A percentile compares a stretch with the other conserved stretches of the same genome.
phyloP scores from a whole-genome alignment of 2,329 filamentous ascomycete genomes.

The Phaeoacremonium minimum region DNA sequence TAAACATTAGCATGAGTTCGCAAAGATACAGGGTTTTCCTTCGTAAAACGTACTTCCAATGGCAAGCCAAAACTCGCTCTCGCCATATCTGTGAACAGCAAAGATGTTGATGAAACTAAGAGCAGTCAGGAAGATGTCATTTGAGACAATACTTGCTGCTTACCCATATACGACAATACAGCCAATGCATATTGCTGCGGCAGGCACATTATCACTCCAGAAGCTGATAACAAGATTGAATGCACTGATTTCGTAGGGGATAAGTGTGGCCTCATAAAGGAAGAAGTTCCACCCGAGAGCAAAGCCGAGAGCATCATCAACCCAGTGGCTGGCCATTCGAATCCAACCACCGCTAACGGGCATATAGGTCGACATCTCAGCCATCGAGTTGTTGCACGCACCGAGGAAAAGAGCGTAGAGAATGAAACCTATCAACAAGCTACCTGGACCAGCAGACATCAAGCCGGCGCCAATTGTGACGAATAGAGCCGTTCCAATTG shows the following conservation, averaged over 20 bases:
- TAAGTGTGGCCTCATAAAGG: constrained; percentile 30
- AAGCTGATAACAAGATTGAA: constrained; percentile 34
- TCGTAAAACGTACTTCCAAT: constrained; percentile 39
- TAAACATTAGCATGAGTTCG: background rate
- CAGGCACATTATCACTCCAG: constrained; percentile 38
- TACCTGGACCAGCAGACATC: constrained; percentile 34
- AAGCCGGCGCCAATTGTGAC: constrained; percentile 56
- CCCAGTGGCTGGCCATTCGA: constrained; percentile 59
- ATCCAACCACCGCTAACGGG: constrained; percentile 61
- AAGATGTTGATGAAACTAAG: constrained; percentile 55
- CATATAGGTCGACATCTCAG: constrained; percentile 61
- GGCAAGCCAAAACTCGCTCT: constrained; percentile 67
- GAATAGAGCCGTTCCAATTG: constrained; percentile 54
- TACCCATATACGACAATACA: constrained; percentile 53
- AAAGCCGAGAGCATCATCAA: constrained; percentile 60
- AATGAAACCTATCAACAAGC: constrained; percentile 53
- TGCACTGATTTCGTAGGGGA: constrained; percentile 33
- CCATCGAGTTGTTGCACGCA: constrained; percentile 59
- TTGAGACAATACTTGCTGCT: constrained; percentile 7
- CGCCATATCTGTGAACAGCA: constrained; percentile 62
- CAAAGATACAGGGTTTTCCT: background rate
- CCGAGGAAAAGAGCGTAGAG: constrained; percentile 51
- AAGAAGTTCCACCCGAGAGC: constrained; percentile 39
- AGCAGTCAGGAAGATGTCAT: constrained; percentile 15
- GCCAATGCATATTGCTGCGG: constrained; percentile 48